These are phyloP conservation scores for Pythium chondricola DNA, from an alignment of 352 stramenopile genomes.

Conservation along the genomic window DNA sequence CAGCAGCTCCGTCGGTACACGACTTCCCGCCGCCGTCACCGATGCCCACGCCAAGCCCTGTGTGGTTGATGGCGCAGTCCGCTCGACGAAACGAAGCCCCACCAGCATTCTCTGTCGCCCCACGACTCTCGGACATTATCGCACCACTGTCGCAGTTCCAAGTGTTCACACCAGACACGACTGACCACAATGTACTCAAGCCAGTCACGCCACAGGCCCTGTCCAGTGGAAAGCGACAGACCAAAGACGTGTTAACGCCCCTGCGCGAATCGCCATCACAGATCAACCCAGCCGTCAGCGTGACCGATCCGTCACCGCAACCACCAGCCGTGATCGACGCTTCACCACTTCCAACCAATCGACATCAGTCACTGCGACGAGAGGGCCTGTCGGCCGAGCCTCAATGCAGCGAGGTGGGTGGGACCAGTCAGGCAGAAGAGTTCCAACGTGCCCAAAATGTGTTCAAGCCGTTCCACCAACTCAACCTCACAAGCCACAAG, in stretches of 20 bases:
- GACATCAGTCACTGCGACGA: too few relatives aligned
- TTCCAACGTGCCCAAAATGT: conserved; percentile 11
- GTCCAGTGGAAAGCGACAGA: background rate
- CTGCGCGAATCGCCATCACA: too few relatives aligned
- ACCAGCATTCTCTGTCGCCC: conserved; percentile 12
- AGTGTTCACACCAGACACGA: background rate
- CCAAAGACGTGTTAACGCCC: too few relatives aligned
- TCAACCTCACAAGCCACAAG: conserved; percentile 2
- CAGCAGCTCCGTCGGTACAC: too few relatives aligned
- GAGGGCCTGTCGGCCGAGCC: too few relatives aligned
- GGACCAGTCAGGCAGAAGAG: conserved; percentile 4
- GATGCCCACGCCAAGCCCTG: background rate
- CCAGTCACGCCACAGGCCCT: conserved; percentile 12
- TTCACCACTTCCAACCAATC: too few relatives aligned
- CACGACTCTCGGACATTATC: conserved; percentile 17
- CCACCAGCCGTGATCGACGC: background rate
- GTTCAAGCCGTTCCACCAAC: conserved; percentile 17
- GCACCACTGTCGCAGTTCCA: conserved; percentile 9
- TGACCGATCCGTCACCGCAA: background rate
- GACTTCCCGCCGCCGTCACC: background rate
- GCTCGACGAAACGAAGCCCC: background rate
- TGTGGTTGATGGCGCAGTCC: background rate
- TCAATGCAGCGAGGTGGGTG: background rate
- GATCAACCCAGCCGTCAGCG: too few relatives aligned
- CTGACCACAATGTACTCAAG: conserved; percentile 15